A percentile compares a stretch with the other conserved stretches of the same genome.
phyloP scores from a whole-genome alignment of 768 basidiomycete species.

The Sporobolomyces pararoseus region DNA sequence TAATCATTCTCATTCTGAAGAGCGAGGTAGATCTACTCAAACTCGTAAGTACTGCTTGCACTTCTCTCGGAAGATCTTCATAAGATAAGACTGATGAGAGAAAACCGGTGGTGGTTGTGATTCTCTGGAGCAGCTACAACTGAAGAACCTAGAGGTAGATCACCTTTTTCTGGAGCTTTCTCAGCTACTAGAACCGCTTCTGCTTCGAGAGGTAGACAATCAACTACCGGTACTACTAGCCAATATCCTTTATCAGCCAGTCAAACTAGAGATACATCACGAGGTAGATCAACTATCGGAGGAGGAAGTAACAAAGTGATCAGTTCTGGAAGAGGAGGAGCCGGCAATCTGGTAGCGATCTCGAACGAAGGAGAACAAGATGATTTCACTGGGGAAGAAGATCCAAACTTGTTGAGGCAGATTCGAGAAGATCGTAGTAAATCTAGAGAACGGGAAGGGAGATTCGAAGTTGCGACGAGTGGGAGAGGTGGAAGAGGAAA shows the following conservation, averaged over 20 bases:
- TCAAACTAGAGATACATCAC: slow-evolving; percentile 24
- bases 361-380: neutral
- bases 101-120: no score
- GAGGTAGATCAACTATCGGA: slow-evolving; percentile 11
- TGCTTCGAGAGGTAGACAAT: slow-evolving; percentile 14
- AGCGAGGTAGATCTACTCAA: neutral
- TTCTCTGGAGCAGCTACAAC: neutral
- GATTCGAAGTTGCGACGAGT: slow-evolving; percentile 9
- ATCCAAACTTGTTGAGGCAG: slow-evolving; percentile 12
- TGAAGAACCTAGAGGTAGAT: slow-evolving; percentile 25
- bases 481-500: slow-evolving; percentile 36
- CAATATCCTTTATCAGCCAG: slow-evolving; percentile 23
- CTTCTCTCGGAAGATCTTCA: neutral
- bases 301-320: slow-evolving; percentile 19
- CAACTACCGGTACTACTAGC: neutral
- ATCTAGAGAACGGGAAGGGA: slow-evolving; percentile 18
- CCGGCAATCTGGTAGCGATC: slow-evolving; percentile 28
- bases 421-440: slow-evolving; percentile 20
- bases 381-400: slow-evolving; percentile 30
- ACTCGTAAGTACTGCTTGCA: neutral
- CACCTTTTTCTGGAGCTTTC: slow-evolving; percentile 21
- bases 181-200: slow-evolving; percentile 11
- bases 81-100: no score
- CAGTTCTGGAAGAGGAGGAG: slow-evolving; percentile 32
- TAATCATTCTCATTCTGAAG: slow-evolving; percentile 1